Conservation (phyloP, 2,329 filamentous ascomycete genomes). For the Colletotrichum costaricense region DNA sequence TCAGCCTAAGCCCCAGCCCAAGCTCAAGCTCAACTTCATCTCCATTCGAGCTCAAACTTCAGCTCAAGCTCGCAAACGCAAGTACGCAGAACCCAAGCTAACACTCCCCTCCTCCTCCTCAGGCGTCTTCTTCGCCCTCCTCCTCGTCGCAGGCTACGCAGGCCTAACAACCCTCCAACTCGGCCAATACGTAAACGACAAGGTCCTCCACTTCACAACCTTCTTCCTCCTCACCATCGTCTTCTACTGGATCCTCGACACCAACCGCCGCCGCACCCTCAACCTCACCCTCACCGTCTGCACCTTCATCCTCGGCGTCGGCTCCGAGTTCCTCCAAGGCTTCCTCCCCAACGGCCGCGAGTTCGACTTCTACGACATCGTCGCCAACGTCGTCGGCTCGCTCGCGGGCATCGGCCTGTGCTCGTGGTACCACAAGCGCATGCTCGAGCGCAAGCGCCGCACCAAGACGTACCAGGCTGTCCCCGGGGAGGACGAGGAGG, state of each 20-base stretch:
- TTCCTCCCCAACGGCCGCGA: conserved; percentile 78
- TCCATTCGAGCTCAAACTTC: conserved; percentile 4
- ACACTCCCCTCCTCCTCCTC: conserved; percentile 27
- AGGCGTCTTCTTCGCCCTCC: conserved; percentile 78
- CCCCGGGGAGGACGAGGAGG: conserved; percentile 70
- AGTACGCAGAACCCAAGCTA: background rate
- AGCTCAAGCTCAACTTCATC: background rate
- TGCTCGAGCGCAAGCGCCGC: conserved; percentile 87
- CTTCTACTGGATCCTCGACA: conserved; percentile 99
- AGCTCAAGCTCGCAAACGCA: background rate
- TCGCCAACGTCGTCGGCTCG: conserved; percentile 88
- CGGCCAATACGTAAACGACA: conserved; percentile 79
- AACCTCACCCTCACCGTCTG: conserved; percentile 86
- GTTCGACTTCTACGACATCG: conserved; percentile 85
- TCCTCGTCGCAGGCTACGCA: conserved; percentile 81
- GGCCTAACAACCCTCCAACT: conserved; percentile 77
- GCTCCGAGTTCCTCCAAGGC: conserved; percentile 81
- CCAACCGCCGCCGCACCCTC: conserved; percentile 83
- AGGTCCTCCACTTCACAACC: conserved; percentile 85
- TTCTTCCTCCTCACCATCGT: conserved; percentile 89
- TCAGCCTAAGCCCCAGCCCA: background rate
- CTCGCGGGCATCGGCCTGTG: conserved; percentile 78
- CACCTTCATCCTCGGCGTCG: conserved; percentile 76
- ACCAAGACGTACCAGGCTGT: conserved; percentile 79
- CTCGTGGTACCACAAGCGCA: conserved; percentile 93